Evolutionary conservation across 2,329 filamentous ascomycete genomes (phyloP).

Genomic region (Alternaria panax): DNA sequence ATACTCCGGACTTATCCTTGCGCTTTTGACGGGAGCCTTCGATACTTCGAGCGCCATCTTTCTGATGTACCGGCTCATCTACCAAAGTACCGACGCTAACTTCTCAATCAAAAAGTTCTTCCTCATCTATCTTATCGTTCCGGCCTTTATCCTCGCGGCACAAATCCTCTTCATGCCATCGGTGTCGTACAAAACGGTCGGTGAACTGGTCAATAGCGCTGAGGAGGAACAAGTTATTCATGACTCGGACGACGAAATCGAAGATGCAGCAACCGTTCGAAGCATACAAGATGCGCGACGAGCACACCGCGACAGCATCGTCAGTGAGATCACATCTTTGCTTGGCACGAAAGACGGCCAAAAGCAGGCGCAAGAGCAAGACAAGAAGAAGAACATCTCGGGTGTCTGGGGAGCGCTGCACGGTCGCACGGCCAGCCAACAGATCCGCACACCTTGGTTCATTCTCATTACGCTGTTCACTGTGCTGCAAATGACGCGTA

Average conservation of each 20-base stretch:
- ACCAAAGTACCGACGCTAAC: constrained; percentile 51
- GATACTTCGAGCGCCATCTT: constrained; percentile 60
- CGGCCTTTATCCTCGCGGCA: constrained; percentile 53
- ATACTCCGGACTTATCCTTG: constrained; percentile 58
- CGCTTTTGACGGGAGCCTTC: constrained; percentile 60
- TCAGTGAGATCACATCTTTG: constrained; percentile 75
- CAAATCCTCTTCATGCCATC: constrained; percentile 58
- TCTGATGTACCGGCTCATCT: constrained; percentile 56
- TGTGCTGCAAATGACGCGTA: constrained; percentile 69
- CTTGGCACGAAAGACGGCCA: constrained; percentile 71
- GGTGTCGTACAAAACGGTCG: constrained; percentile 64
- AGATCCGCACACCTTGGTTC: constrained; percentile 85
- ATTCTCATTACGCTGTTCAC: constrained; percentile 84
- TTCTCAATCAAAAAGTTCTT: constrained; percentile 60
- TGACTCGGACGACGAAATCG: constrained; percentile 63
- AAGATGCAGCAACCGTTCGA: constrained; percentile 56
- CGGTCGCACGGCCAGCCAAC: constrained; percentile 70
- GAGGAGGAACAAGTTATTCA: constrained; percentile 61
- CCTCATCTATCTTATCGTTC: constrained; percentile 58
- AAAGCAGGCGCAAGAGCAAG: constrained; percentile 70
- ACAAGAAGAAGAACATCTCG: constrained; percentile 71
- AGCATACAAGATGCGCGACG: constrained; percentile 63
- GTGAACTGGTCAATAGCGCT: constrained; percentile 78
- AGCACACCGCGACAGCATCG: constrained; percentile 67
- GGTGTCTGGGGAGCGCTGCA: constrained; percentile 91